phyloP scores from a whole-genome alignment of 2,329 filamentous ascomycete species.

The Diaporthe caulivora region DNA sequence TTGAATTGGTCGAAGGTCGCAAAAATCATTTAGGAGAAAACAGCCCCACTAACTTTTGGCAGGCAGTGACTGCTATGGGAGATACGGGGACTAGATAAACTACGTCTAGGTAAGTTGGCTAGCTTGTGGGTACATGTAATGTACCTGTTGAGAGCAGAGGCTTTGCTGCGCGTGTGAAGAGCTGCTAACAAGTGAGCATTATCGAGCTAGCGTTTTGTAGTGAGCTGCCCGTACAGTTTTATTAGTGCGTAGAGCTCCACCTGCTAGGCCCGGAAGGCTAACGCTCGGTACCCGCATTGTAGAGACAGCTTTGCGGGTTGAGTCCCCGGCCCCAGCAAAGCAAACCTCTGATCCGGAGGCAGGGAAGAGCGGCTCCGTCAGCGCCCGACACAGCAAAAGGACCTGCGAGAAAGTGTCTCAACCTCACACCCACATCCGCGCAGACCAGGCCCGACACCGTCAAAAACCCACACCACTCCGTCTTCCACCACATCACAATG shows the following conservation, averaged over 20 bases:
- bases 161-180: too few species aligned
- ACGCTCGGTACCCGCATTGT: neutral
- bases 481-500: constrained; percentile 81
- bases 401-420: constrained; percentile 39
- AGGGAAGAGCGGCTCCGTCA: constrained; percentile 33
- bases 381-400: constrained; percentile 26
- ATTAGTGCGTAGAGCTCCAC: neutral
- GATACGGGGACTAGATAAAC: neutral
- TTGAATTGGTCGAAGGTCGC: neutral
- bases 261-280: neutral
- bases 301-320: neutral
- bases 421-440: constrained; percentile 22
- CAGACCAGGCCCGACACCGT: constrained; percentile 31
- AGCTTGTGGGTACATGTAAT: too few species aligned
- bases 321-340: neutral
- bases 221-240: fast-evolving
- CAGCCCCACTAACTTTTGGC: neutral
- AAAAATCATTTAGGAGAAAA: neutral
- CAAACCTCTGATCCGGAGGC: constrained; percentile 36
- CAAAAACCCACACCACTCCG: constrained; percentile 47
- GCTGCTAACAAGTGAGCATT: neutral
- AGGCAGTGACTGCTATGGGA: neutral
- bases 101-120: neutral
- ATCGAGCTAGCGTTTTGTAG: neutral
- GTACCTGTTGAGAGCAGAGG: too few species aligned